Base-by-base conservation (phyloP, 202 grass and related monocot species). In the Saccharum hybrid region DNA sequence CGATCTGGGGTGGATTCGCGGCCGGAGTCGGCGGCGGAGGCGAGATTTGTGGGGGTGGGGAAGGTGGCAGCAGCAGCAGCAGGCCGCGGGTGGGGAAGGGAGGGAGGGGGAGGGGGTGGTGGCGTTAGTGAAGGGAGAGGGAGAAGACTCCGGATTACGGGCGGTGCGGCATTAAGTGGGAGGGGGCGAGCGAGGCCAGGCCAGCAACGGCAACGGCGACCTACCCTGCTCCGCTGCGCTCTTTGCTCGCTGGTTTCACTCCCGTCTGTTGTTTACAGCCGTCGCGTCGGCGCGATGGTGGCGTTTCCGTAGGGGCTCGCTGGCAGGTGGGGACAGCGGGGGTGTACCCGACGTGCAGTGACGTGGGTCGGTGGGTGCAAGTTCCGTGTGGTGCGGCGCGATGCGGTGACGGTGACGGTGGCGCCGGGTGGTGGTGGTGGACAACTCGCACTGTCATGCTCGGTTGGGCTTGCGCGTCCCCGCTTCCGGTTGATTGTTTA, bases 391-490 rank as follows among this genome's bases (percentile, higher is more conserved):
- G 16, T 54, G 48, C 46, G 2, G 31, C 16, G 6, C 67, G 16
- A 4, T 28, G 72, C 10, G 74, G 6, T 11, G 76, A 21, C 18
- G 49, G 81, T 61, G 78, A 39, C 48, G 62, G 82, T 78, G 87
- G 71, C 43, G 41, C 18, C 30, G 2, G 46, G 81, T 7, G 23
- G 14, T 67, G 37, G 81, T 84, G 88, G 60, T 41, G 21, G 62
- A 76, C 88, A 83, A 75, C 88, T 90, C 80, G 80, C 74, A 60
- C 78, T 23, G 82, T 77, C 66, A 66, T 33, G 36, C 51, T 83
- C 88, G 0, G 68, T 18, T 69, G 67, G 34, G 83, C 57, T 59
- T 72, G 42, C 73, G 72, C 82, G 62, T 69, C 13, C 59, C 13
- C 15, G 48, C 48, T 51, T 52, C 49, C n/a, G 56, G 22, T 59